These are phyloP conservation scores for Carex parvula DNA, from an alignment of 176 grass and related monocot species.

Conservation along the genomic window DNA sequence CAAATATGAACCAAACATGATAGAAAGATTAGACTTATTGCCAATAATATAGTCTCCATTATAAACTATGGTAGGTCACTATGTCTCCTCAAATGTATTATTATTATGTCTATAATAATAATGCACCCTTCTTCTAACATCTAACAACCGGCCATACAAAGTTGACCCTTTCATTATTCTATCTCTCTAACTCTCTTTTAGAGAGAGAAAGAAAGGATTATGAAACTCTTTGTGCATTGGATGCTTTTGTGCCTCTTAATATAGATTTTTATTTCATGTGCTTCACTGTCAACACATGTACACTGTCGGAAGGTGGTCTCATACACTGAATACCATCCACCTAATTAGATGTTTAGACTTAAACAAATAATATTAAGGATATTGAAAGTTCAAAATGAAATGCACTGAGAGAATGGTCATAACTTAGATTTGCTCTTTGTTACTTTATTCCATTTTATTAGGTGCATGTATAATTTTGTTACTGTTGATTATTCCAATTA, in stretches of 20 bases:
- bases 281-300: slow-evolving; percentile 42
- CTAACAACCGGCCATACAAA: slow-evolving; percentile 25
- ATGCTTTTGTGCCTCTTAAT: not conserved
- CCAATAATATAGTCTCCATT: slow-evolving; percentile 16
- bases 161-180: not conserved
- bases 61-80: slow-evolving; percentile 8
- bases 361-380: not conserved
- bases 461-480: too few relatives aligned
- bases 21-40: slow-evolving; percentile 6
- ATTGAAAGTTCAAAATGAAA: not conserved
- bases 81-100: slow-evolving; percentile 18
- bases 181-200: not conserved
- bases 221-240: slow-evolving; percentile 5
- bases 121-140: not conserved
- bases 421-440: slow-evolving; percentile 6
- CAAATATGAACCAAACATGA: slow-evolving; percentile 19
- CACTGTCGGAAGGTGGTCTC: slow-evolving; percentile 33
- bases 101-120: slow-evolving; percentile 4
- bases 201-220: not conserved
- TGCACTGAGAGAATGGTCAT: not conserved
- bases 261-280: slow-evolving; percentile 47
- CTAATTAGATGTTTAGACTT: slow-evolving; percentile 1
- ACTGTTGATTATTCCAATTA: too few relatives aligned
- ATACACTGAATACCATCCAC: slow-evolving; percentile 11
- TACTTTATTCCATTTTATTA: slow-evolving; percentile 6